phyloP scores from a whole-genome alignment of 1,139 yeast genomes.

The Suhomyces kunorum region DNA sequence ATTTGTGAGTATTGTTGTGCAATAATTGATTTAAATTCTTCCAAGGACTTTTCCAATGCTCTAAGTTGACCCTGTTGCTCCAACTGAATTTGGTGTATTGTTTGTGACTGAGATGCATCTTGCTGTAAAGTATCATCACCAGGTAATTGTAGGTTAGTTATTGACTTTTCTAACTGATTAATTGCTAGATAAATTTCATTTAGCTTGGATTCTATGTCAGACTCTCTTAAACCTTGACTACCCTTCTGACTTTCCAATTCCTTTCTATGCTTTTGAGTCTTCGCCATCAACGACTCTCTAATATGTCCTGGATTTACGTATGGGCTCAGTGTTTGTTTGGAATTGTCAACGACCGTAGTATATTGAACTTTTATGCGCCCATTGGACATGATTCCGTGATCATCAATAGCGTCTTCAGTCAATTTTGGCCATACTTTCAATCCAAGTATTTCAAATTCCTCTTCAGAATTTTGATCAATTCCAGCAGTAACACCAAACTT shows the following conservation, averaged over 20 bases:
- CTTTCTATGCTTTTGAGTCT: constrained; percentile 29
- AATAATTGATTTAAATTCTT: constrained; percentile 30
- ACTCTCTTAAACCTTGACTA: neutral
- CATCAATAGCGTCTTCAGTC: constrained; percentile 57
- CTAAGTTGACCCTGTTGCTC: constrained; percentile 20
- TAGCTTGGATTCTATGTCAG: constrained; percentile 1
- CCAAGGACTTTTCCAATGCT: constrained; percentile 22
- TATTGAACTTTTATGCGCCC: constrained; percentile 37
- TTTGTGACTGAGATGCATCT: constrained; percentile 18
- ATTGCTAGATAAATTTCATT: neutral
- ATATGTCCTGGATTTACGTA: constrained; percentile 22
- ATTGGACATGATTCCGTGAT: constrained; percentile 54
- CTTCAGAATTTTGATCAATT: constrained; percentile 42
- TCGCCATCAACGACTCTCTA: constrained; percentile 45
- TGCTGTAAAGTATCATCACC: constrained; percentile 14
- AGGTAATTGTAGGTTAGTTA: constrained; percentile 9
- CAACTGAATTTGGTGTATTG: constrained; percentile 21
- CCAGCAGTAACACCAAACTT: constrained; percentile 56
- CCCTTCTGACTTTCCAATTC: constrained; percentile 16
- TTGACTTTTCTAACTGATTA: constrained; percentile 7
- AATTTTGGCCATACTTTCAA: constrained; percentile 55
- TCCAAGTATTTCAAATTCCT: constrained; percentile 60
- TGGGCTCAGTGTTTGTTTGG: constrained; percentile 3
- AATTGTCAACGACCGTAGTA: constrained; percentile 22
- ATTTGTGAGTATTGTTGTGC: constrained; percentile 39